phyloP scores from a whole-genome alignment of 2,329 filamentous ascomycete species.

The Zymoseptoria brevis region DNA sequence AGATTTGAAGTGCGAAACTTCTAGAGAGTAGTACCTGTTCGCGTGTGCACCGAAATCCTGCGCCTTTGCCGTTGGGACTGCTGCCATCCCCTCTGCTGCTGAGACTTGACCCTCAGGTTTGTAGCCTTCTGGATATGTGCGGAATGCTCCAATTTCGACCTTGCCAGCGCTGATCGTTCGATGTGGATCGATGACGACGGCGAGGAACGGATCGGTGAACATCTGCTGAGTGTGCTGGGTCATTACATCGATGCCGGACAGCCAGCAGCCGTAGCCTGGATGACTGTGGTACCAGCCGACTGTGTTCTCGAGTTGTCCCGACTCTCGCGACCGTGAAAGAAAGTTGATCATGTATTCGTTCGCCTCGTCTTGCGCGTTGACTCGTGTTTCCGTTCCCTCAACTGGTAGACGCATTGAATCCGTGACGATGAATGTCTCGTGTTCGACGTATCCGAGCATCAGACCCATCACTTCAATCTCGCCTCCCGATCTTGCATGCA shows the following conservation, averaged over 20 bases:
- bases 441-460: constrained; percentile 90
- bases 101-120: constrained; percentile 41
- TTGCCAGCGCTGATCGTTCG: constrained; percentile 90
- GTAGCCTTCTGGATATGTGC: constrained; percentile 75
- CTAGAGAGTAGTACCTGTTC: constrained; percentile 80
- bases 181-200: constrained; percentile 93
- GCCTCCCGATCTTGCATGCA: constrained; percentile 94
- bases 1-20: constrained; percentile 91
- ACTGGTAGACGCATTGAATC: constrained; percentile 91
- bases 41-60: constrained; percentile 94
- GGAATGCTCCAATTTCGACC: constrained; percentile 94
- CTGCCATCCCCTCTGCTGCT: constrained; percentile 55
- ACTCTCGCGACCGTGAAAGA: constrained; percentile 63
- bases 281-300: constrained; percentile 98
- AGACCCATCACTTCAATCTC: constrained; percentile 92
- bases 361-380: constrained; percentile 91
- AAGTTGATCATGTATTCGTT: constrained; percentile 96
- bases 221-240: constrained; percentile 81
- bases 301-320: constrained; percentile 78
- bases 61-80: constrained; percentile 85
- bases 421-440: constrained; percentile 81
- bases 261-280: constrained; percentile 96
- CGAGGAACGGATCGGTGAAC: constrained; percentile 84
- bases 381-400: constrained; percentile 95
- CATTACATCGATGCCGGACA: constrained; percentile 87